A percentile compares a stretch with the other conserved stretches of the same genome.
Evolutionary conservation across 805 yeast genomes (phyloP).

Genomic region (Yarrowia deformans): DNA sequence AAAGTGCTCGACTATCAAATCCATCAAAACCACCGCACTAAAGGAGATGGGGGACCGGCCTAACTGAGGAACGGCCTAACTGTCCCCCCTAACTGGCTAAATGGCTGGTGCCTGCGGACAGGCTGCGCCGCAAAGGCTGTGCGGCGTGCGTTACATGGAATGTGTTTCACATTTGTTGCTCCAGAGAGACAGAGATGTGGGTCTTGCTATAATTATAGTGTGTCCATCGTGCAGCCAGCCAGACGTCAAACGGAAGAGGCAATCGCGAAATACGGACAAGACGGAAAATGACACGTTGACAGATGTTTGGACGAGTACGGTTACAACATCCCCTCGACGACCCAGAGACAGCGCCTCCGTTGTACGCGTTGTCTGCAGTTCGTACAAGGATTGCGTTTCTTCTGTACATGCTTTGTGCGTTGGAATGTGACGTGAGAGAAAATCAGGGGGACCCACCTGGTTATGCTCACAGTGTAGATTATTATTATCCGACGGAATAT

Average conservation of each 20-base stretch:
- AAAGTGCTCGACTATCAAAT: not conserved
- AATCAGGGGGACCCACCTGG: slow-evolving; percentile 15
- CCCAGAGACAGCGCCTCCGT: too few species aligned
- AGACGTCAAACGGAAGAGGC: too few species aligned
- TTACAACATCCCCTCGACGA: too few species aligned
- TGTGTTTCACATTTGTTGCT: slow-evolving; percentile 19
- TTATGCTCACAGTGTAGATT: not conserved
- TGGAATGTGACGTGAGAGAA: slow-evolving; percentile 15
- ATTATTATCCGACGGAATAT: not conserved
- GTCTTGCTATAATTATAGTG: slow-evolving; percentile 1
- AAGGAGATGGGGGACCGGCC: too few species aligned
- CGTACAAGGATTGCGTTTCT: not conserved
- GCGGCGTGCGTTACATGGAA: not conserved
- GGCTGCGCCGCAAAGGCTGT: not conserved
- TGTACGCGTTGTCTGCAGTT: too few species aligned
- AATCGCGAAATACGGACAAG: too few species aligned
- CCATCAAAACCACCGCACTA: not conserved
- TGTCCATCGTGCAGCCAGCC: too few species aligned
- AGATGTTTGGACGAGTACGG: too few species aligned
- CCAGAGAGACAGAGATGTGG: not conserved
- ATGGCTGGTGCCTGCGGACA: not conserved
- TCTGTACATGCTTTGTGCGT: slow-evolving; percentile 12
- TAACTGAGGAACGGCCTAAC: too few species aligned
- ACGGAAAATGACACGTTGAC: not conserved
- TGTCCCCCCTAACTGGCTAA: not conserved